These are phyloP conservation scores for Phyllachora maydis DNA, from an alignment of 2,329 filamentous ascomycete species.

Conservation along the genomic window DNA sequence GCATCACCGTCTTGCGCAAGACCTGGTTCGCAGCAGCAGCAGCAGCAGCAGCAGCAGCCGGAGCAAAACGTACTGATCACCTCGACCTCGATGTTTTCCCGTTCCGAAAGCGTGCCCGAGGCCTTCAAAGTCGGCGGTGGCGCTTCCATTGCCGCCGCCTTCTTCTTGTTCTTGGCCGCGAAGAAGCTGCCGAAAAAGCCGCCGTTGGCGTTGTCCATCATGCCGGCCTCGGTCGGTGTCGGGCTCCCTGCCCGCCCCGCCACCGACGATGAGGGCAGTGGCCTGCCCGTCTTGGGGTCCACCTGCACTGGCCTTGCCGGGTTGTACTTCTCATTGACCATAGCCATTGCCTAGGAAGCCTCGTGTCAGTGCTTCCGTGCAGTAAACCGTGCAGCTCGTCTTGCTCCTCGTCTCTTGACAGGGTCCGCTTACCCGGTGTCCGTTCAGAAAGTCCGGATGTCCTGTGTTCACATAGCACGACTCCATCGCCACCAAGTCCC, in stretches of 20 bases:
- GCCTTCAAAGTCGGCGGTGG: conserved; percentile 87
- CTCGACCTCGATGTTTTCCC: conserved; percentile 89
- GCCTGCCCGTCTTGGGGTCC: conserved; percentile 96
- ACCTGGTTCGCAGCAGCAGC: no score
- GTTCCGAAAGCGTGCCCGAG: conserved; percentile 80
- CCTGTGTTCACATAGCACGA: conserved; percentile 96
- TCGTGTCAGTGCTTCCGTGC: neutral
- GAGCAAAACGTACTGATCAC: no score
- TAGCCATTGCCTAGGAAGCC: conserved; percentile 98
- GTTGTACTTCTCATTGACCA: conserved; percentile 84
- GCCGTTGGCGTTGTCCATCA: conserved; percentile 29
- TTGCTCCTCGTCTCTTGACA: no score
- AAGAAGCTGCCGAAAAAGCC: conserved; percentile 99
- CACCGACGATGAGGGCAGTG: conserved; percentile 40
- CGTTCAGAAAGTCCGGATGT: conserved; percentile 93
- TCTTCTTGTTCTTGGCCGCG: conserved; percentile 99
- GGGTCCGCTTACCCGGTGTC: no score
- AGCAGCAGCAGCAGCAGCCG: no score
- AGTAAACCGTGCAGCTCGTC: no score
- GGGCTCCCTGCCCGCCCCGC: conserved; percentile 58
- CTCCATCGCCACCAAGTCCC: conserved; percentile 87
- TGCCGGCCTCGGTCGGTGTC: conserved; percentile 24
- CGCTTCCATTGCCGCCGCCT: conserved; percentile 98
- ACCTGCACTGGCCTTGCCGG: conserved; percentile 75
- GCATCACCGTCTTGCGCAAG: no score